A percentile compares a stretch with the other conserved stretches of the same genome.
phyloP scores from a whole-genome alignment of 2,329 filamentous ascomycete genomes.

The Pseudogymnoascus sp. region DNA sequence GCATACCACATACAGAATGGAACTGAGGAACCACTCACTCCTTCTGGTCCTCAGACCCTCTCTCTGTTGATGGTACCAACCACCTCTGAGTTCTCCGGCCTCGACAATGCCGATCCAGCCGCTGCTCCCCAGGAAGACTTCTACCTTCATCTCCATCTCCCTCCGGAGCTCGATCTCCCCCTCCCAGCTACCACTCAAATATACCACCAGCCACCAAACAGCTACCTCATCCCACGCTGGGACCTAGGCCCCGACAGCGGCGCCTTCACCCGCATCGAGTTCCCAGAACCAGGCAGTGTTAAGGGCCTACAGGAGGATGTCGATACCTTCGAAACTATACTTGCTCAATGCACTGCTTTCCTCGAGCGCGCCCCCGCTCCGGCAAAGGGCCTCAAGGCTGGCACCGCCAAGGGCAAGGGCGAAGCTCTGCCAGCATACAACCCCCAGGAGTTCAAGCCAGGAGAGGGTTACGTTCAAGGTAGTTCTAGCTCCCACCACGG shows the following conservation, averaged over 20 bases:
- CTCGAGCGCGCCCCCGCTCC: conserved; percentile 68
- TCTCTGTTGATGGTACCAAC: conserved; percentile 95
- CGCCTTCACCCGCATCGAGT: conserved; percentile 89
- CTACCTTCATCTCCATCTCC: conserved; percentile 90
- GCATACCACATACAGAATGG: conserved; percentile 90
- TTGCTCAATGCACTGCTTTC: conserved; percentile 96
- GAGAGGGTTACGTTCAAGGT: conserved; percentile 65
- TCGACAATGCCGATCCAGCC: conserved; percentile 45
- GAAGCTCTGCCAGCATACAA: conserved; percentile 56
- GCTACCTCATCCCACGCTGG: conserved; percentile 93
- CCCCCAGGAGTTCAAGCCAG: conserved; percentile 69
- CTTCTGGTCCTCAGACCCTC: conserved; percentile 79
- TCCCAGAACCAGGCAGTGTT: conserved; percentile 64
- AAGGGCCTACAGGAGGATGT: conserved; percentile 79
- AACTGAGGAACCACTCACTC: conserved; percentile 72
- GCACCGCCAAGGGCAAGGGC: conserved; percentile 21
- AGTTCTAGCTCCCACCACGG: conserved; percentile 49
- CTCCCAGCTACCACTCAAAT: conserved; percentile 94
- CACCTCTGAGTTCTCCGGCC: conserved; percentile 55
- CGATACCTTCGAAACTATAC: conserved; percentile 93
- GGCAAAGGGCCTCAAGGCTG: conserved; percentile 10
- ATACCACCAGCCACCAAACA: conserved; percentile 86
- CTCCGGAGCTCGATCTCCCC: conserved; percentile 87
- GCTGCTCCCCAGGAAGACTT: conserved; percentile 75
- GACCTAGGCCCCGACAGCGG: conserved; percentile 81